Evolutionary conservation across 2,329 filamentous ascomycete species (phyloP), one percentile per base, ranked within the genome.

Genomic region (Basipetospora chlamydospora): DNA sequence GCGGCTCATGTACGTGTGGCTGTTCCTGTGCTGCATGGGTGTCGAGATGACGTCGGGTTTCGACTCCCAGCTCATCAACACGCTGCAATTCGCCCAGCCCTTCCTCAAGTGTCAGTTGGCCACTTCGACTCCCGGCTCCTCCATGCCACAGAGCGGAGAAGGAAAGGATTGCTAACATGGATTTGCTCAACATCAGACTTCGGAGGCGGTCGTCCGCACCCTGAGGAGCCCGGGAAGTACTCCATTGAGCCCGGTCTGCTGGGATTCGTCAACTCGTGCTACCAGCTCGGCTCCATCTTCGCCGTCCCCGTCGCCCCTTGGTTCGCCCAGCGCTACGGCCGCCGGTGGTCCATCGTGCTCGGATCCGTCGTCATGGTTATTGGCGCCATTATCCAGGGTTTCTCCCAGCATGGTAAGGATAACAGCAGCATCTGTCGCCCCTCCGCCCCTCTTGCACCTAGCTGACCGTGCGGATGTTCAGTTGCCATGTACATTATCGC

Each of bases 21-120:
- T 73, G 35, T 64, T 73, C 29, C 58, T 64, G 9, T 65, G 64
- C 32, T 70, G 64, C 46, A 64, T 72, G 50, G 67, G 67, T 36
- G 66, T 73, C 15, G 68, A 73, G 49, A 67, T 69, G 41, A 72
- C 68, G 0, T 68, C 64, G 3, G 67, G 68, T 0, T 73, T 71
- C 37, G 68, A 73, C 45, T 66, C 61, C 3, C 66, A 53, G 38
- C 43, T 53, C n/a, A 53, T 53, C 46, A 61, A 60, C 42, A 58
- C 56, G 0, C 47, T 62, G 1, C 59, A 62, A 39, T 57, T 61
- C 40, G 50, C 56, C 16, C 46, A 48, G 26, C 44, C 49, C 5
- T 62, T 56, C 49, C 52, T 58, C 33, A 44, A 51, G n/a, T 61
- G 58, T 56, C n/a, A n/a, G n/a, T n/a, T n/a, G n/a, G n/a, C n/a